These are phyloP conservation scores for Corylus americana DNA, from an alignment of 306 rosid genomes.

Conservation along the genomic window DNA sequence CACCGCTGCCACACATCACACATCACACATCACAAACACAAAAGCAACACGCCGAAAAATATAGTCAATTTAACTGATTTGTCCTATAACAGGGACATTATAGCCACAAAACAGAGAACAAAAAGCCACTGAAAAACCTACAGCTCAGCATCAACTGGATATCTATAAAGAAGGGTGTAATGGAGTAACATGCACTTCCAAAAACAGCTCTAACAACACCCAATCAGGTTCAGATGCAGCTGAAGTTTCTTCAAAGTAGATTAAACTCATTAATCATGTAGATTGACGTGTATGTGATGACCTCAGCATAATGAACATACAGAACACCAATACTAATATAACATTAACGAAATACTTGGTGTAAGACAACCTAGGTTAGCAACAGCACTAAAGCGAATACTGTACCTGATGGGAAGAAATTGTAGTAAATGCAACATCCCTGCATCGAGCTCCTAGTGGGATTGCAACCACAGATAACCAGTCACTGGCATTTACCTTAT, in stretches of 20 bases:
- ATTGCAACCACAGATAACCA: conserved; percentile 66
- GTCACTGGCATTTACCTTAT: conserved; percentile 49
- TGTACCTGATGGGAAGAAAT: conserved; percentile 65
- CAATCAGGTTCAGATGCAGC: background rate
- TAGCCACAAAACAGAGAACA: background rate
- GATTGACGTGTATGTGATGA: background rate
- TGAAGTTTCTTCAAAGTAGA: background rate
- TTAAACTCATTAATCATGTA: background rate
- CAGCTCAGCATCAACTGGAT: conserved; percentile 2
- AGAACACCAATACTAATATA: background rate
- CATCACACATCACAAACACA: background rate
- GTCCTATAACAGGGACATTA: background rate
- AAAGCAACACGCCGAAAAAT: background rate
- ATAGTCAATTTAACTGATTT: background rate
- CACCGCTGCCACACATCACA: background rate
- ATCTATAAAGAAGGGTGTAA: background rate
- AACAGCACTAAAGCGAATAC: conserved; percentile 1
- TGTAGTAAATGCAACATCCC: conserved; percentile 63
- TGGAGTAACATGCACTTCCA: background rate
- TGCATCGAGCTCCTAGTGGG: conserved; percentile 83
- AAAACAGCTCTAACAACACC: background rate
- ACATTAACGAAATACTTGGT: background rate
- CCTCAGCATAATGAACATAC: background rate
- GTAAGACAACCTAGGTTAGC: background rate
- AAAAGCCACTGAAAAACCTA: background rate